Evolutionary conservation across 2,329 filamentous ascomycete species (phyloP).

Genomic region (Colletotrichum sp.): DNA sequence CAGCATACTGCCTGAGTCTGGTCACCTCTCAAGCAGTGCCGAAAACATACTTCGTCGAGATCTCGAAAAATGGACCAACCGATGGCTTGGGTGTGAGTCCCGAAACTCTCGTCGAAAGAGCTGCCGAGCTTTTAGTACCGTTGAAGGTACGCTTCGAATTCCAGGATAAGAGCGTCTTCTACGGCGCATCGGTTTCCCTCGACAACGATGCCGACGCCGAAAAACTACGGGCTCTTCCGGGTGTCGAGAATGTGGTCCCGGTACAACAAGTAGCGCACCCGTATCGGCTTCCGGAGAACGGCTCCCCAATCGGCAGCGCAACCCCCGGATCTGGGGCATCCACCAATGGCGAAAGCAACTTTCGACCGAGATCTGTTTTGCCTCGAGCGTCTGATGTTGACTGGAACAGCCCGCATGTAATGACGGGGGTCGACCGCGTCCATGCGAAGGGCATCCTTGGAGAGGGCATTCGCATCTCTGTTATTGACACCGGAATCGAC

Average conservation of each 20-base stretch:
- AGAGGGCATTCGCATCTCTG: neutral
- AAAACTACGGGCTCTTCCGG: neutral
- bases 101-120: neutral
- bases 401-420: conserved; percentile 5
- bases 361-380: neutral
- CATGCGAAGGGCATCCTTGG: conserved; percentile 4
- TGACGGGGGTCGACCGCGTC: conserved; percentile 5
- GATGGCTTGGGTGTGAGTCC: neutral
- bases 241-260: neutral
- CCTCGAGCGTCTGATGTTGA: neutral
- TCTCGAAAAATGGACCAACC: neutral
- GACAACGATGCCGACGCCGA: neutral
- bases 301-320: neutral
- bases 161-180: neutral
- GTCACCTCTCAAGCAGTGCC: neutral
- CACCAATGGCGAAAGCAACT: neutral
- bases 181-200: neutral
- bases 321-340: too few relatives aligned
- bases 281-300: neutral
- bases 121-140: neutral
- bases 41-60: neutral
- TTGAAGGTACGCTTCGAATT: conserved; percentile 1
- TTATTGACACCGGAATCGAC: conserved; percentile 17
- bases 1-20: neutral
- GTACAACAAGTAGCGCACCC: neutral